Evolutionary conservation across 345 rosid genomes (phyloP).

Genomic region (Corchorus olitorius): DNA sequence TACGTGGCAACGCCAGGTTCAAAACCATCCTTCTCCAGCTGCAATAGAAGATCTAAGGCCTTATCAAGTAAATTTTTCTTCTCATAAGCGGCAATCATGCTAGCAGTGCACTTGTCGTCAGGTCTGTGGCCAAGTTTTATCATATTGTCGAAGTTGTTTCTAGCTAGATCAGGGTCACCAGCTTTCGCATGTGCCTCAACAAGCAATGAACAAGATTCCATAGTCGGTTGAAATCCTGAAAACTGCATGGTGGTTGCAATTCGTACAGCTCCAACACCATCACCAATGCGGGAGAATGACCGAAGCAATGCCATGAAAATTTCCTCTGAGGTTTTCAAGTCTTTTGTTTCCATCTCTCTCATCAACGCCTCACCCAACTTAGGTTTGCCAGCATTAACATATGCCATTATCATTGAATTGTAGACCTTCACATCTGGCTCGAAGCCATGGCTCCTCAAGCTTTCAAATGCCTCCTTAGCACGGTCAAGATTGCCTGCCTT

Average conservation of each 20-base stretch:
- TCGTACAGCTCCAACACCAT: slow-evolving; percentile 46
- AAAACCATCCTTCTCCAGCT: slow-evolving; percentile 78
- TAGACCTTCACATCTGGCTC: slow-evolving; percentile 57
- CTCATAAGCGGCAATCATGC: slow-evolving; percentile 65
- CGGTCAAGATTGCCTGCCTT: slow-evolving; percentile 69
- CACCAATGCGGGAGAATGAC: slow-evolving; percentile 56
- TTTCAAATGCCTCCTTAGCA: slow-evolving; percentile 68
- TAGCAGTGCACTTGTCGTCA: slow-evolving; percentile 60
- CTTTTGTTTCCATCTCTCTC: slow-evolving; percentile 58
- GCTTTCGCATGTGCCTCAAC: slow-evolving; percentile 58
- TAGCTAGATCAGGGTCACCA: slow-evolving; percentile 62
- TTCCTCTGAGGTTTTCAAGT: slow-evolving; percentile 51
- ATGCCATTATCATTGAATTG: slow-evolving; percentile 76
- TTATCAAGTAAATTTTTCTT: slow-evolving; percentile 64
- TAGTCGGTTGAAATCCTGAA: slow-evolving; percentile 44
- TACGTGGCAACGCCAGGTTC: slow-evolving; percentile 76
- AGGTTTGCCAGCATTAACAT: slow-evolving; percentile 61
- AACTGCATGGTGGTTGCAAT: slow-evolving; percentile 48
- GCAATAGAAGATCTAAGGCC: slow-evolving; percentile 67
- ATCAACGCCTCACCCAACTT: slow-evolving; percentile 45
- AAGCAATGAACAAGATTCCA: slow-evolving; percentile 60
- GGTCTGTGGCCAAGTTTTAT: slow-evolving; percentile 58
- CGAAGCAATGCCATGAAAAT: slow-evolving; percentile 70
- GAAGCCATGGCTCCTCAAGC: slow-evolving; percentile 64
- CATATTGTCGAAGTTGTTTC: slow-evolving; percentile 58